Base-by-base conservation (phyloP, 208 protist genomes). In the Acanthamoeba lenticulata region DNA sequence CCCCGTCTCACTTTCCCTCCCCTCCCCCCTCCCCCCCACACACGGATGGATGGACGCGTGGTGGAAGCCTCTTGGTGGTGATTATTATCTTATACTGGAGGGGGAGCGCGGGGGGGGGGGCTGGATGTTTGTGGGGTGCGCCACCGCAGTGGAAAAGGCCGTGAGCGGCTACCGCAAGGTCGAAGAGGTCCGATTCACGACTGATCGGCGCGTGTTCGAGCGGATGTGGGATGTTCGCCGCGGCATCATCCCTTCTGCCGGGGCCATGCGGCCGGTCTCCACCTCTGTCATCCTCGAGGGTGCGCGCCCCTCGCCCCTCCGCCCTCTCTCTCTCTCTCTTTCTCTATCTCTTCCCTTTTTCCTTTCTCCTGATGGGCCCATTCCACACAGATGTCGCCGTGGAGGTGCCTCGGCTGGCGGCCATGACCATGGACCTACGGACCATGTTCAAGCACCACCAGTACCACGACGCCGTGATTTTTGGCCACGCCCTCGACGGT, bases 401-500 rank as follows among this genome's bases (percentile, higher is more conserved):
- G 38, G 24, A 85, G 34, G 74, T 52, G 24, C 52, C 95, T 24
- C 77, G 93, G 29, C 95, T 96, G 15, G 94, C 95, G 27, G 81
- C 93, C 36, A 96, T 96, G 57, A 95, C 86, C 24, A 81, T 89
- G 36, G 95, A 96, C 60, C 62, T 96, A n/a, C 52, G 27, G 32
- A 24, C 29, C 17, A 74, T 74, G 65, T 74, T 74, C 65, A 40
- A 74, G 40, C 95, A 60, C 40, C 94, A 94, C 69, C 55, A 67
- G 24, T 96, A 95, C 85, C 34, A 91, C 52, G 96, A 97, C 40
- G 96, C 94, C 19, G 95, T 88, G 15, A 91, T 96, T 15, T 95
- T 97, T 42, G 96, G 96, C 5, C 96, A 97, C 65, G 96, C 96
- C 0, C 94, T 95, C 21, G 96, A 97, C 36, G 96, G 96, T 21